Evolutionary conservation across 1,284 basidiomycete species (phyloP), one percentile per base, ranked within the genome.

Genomic region (Schizophyllum amplum): DNA sequence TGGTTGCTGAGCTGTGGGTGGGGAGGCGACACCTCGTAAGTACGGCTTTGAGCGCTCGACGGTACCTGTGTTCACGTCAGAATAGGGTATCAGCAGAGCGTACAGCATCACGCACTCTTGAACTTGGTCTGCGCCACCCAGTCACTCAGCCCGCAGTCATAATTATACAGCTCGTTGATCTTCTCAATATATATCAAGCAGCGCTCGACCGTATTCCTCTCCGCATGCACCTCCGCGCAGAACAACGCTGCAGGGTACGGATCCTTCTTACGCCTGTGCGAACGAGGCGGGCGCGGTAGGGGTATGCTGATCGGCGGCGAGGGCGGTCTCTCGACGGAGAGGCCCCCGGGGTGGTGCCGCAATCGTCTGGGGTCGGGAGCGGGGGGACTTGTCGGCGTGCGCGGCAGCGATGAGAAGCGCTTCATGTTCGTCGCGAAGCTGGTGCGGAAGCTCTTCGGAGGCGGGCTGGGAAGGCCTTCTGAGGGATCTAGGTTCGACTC

Each of bases 141-240:
- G 23, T 88, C 85, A 15, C 75, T 73, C 59, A 96, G 69, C 20
- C 94, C 92, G 64, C 86, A 88, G 66, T 94, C 90, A 62, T 84
- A 84, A 59, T 77, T 73, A 52, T 83, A 80, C 21, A 96, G 71
- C 64, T 94, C 91, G 65, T 92, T 92, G 62, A 95, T 90, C 71
- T 92, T 93, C 60, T 75, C 72, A 6, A 90, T 88, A 66, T 96
- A 97, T 51, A 83, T 82, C 25, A 76, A 69, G 52, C 89, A 90
- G 47, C 93, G 78, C 66, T 96, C 94, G 3, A 84, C 67, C 0
- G 88, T 65, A 25, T 77, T 85, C 64, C 79, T 82, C 69, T 81
- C 77, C 24, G 68, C 60, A 56, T 80, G 71, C 11, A 96, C 78
- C 65, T 94, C 89, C 21, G 78, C 75, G 63, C 80, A 90, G 60